Evolutionary conservation across 1,284 basidiomycete species (phyloP).

Genomic region (Microstroma glucosiphilum): DNA sequence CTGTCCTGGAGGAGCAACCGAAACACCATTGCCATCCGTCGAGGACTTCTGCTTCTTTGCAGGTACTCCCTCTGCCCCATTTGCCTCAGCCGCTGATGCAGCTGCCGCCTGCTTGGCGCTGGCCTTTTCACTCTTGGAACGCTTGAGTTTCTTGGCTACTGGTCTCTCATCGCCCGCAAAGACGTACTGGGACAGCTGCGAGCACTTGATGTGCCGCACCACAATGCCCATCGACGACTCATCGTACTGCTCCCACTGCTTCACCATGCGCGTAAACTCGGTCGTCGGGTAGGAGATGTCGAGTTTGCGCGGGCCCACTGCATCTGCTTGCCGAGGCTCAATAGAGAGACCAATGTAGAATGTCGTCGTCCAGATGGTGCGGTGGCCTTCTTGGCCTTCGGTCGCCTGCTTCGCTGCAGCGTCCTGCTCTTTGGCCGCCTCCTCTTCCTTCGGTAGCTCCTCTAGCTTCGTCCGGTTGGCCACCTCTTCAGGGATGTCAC

Average conservation of each 20-base stretch:
- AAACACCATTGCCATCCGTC: neutral
- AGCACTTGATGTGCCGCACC: slow-evolving; percentile 90
- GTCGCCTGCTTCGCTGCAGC: slow-evolving; percentile 18
- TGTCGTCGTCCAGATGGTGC: slow-evolving; percentile 80
- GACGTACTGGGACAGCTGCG: slow-evolving; percentile 68
- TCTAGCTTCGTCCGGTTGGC: slow-evolving; percentile 39
- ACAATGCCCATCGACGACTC: slow-evolving; percentile 88
- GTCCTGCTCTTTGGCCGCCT: slow-evolving; percentile 34
- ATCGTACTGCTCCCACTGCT: slow-evolving; percentile 92
- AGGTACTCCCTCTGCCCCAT: neutral
- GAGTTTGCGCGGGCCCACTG: slow-evolving; percentile 60
- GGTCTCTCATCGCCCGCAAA: slow-evolving; percentile 71
- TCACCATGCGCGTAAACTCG: slow-evolving; percentile 91
- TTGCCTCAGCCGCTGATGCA: neutral
- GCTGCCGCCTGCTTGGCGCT: neutral
- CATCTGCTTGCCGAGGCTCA: slow-evolving; percentile 66
- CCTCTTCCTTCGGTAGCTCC: slow-evolving; percentile 33
- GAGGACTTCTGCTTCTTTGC: neutral
- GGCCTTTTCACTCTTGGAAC: slow-evolving; percentile 17
- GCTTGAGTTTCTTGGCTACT: slow-evolving; percentile 65
- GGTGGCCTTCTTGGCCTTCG: slow-evolving; percentile 54
- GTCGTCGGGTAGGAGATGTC: slow-evolving; percentile 96
- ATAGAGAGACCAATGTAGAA: slow-evolving; percentile 95
- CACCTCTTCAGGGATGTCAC: slow-evolving; percentile 42
- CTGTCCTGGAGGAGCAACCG: neutral